phyloP scores from a whole-genome alignment of 768 basidiomycete genomes.

The Trametes elegans region DNA sequence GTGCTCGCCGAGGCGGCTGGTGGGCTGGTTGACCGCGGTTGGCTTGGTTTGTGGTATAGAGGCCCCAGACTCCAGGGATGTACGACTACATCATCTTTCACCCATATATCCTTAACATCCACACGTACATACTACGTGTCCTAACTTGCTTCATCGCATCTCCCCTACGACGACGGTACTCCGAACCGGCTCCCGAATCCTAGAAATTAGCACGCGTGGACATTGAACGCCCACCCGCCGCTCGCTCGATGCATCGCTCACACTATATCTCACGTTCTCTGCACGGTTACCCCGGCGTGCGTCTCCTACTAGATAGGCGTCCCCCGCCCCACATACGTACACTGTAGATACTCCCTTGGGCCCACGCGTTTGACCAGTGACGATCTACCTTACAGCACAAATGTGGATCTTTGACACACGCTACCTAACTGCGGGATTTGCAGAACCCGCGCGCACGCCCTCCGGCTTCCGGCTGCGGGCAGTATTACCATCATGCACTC shows the following conservation, averaged over 20 bases:
- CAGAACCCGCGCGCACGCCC: too few species aligned
- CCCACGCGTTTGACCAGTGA: background rate
- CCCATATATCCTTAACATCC: slow-evolving; percentile 9
- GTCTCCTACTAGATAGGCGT: background rate
- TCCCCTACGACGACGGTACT: too few species aligned
- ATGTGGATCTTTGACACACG: background rate
- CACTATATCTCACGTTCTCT: background rate
- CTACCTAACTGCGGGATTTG: too few species aligned
- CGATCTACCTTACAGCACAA: slow-evolving; percentile 6
- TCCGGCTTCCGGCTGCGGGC: too few species aligned
- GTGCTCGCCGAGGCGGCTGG: slow-evolving; percentile 14
- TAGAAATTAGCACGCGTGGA: slow-evolving; percentile 8
- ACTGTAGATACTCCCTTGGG: slow-evolving; percentile 3
- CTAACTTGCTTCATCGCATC: background rate
- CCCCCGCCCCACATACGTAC: background rate
- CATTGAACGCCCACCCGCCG: background rate
- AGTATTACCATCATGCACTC: too few species aligned
- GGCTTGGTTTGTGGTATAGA: slow-evolving; percentile 17
- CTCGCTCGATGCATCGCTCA: background rate
- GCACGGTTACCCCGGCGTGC: background rate
- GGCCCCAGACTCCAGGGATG: slow-evolving; percentile 13
- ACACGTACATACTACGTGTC: slow-evolving; percentile 14
- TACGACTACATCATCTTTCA: slow-evolving; percentile 10
- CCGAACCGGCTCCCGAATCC: too few species aligned
- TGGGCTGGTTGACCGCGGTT: slow-evolving; percentile 6